Evolutionary conservation across 164 flowering plant genomes (phyloP), one percentile per base, ranked within the genome.

Genomic region (Vitis amurensis): DNA sequence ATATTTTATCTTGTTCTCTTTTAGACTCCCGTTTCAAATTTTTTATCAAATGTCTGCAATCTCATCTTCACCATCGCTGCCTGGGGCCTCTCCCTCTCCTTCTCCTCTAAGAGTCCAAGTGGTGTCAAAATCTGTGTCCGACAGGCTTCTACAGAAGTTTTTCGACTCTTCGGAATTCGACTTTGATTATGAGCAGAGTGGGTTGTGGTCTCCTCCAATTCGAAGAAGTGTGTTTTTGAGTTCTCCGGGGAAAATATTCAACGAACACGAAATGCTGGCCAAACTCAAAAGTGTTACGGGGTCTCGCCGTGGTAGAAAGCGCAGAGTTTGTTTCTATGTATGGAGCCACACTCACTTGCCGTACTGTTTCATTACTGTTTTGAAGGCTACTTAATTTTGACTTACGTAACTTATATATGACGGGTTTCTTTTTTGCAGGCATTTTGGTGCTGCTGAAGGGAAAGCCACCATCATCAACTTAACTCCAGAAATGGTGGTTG

Each of bases 161-260:
- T 79, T 78, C 11, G 98, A 93, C 71, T 72, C 69, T 9, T 77
- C 84, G 8, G 90, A 90, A 65, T 87, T 78, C 74, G 86, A 81
- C 53, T 90, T 89, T 58, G 88, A 88, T 59, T 88, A 91, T 67
- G 86, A 82, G 60, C 76, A 80, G 64, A 93, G 98, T 60, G 86
- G 87, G 11, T 37, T 91, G 63, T 93, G 98, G 98, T 93, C 97
- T 49, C 98, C 98, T 13, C 89, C 88, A 3, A 64, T 87, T n/a
- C 73, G 50, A 53, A 80, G 92, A 2, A 74, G 59, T 6, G 88
- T 67, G 49, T 88, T 83, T 80, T 51, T 89, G 57, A 81, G 75
- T 74, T 81, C 97, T 0, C 82, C 87, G 8, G 90, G 86, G 1
- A 56, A 63, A 12, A 77, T 91, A 2, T 66, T 73, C 64, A 66